Percentiles rank a stretch among this genome's conserved stretches.
phyloP scores from a whole-genome alignment of 352 stramenopile species.

The Phytopythium helicoides region DNA sequence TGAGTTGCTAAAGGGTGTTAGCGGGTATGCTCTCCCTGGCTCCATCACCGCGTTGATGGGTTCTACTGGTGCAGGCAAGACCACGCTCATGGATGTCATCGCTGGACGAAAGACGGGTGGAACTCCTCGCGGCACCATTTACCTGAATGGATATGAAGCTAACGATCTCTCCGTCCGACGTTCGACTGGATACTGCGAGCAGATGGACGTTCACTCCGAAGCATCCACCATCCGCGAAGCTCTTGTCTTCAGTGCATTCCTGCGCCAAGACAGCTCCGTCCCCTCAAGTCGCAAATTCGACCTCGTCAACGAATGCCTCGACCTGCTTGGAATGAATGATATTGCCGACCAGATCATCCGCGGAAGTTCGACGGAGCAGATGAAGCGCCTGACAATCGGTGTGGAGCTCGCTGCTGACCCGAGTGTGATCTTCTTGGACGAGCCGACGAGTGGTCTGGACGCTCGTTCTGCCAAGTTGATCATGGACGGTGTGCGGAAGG shows the following conservation, averaged over 20 bases:
- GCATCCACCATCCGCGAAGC: slow-evolving; percentile 84
- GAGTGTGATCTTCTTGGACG: slow-evolving; percentile 68
- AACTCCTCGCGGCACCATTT: slow-evolving; percentile 11
- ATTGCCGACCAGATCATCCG: slow-evolving; percentile 31
- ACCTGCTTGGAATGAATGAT: slow-evolving; percentile 21
- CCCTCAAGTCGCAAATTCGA: slow-evolving; percentile 23
- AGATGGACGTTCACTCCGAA: too few relatives aligned
- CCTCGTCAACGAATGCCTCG: slow-evolving; percentile 23
- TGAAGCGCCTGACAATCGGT: slow-evolving; percentile 48
- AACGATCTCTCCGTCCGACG: slow-evolving; percentile 21
- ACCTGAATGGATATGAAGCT: slow-evolving; percentile 19
- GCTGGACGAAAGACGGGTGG: slow-evolving; percentile 7
- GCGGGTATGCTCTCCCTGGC: too few relatives aligned
- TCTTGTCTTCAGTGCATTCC: slow-evolving; percentile 76
- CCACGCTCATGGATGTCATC: too few relatives aligned
- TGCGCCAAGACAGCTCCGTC: slow-evolving; percentile 50
- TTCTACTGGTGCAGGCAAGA: too few relatives aligned
- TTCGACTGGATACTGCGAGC: slow-evolving; percentile 37
- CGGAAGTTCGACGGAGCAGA: slow-evolving; percentile 38
- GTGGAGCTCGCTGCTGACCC: slow-evolving; percentile 79
- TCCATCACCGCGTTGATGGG: too few relatives aligned
- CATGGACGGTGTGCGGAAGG: too few relatives aligned
- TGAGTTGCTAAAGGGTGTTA: slow-evolving; percentile 32
- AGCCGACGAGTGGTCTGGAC: slow-evolving; percentile 84
- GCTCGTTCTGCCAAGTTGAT: too few relatives aligned